Base-by-base conservation (phyloP, 2,329 filamentous ascomycete genomes). In the Aspergillus vadensis region DNA sequence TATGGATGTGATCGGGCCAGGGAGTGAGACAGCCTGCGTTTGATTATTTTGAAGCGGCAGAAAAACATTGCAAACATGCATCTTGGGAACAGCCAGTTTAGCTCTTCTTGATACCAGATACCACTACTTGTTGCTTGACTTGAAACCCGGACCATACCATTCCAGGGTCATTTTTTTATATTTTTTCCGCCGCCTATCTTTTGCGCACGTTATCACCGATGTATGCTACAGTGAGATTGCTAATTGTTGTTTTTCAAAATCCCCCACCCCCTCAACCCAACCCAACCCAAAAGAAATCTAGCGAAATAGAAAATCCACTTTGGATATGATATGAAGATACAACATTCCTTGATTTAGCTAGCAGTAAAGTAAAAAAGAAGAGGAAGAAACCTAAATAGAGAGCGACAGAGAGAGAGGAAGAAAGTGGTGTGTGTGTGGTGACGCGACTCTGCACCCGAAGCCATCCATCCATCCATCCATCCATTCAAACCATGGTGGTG, bases 91-190 rank as follows among this genome's bases (percentile, higher is more conserved):
- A 55, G 53, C 53, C 53, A 30, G 41, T 55, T 27, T 55, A 44
- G 53, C 27, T 55, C 43, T 30, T 47, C 43, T 47, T 55, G 17
- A 55, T 43, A 55, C 53, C 53, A 55, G 53, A 55, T 55, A 55
- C 53, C 53, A 55, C 53, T 30, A 53, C 38, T 53, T 52, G 32
- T 36, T 36, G 30, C 32, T 12, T 36, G 32, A 36, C 12, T 39
- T 38, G 19, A 27, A 27, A 27, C 14, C 32, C 30, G 50, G 32
- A 14, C 17, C 30, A 39, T 32, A 32, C 10, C 30, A 32, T 10
- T 12, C n/a, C n/a, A 15, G 32, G 50, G 21, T 15, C 27, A n/a
- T 30, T 36, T 30, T 38, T 21, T 53, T 27, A 0, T 7, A 19
- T 19, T 9, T 21, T 15, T 53, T 12, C 32, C 32, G 32, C 32